Conservation (phyloP, 2,329 filamentous ascomycete species). For the Arthrobotrys sinensis region DNA sequence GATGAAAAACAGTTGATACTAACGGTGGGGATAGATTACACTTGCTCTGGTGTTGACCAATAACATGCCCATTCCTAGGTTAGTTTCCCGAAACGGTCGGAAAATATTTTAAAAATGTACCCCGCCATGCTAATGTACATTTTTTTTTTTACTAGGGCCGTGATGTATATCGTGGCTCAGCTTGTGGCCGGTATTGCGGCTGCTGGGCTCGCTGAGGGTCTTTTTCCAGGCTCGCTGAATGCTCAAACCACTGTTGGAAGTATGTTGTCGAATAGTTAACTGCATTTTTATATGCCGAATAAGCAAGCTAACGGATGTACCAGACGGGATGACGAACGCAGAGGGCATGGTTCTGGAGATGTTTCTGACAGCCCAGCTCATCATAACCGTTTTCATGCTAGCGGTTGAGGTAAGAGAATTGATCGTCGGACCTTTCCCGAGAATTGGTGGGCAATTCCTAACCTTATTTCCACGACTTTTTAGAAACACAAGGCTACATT, state of each 20-base stretch:
- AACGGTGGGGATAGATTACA: constrained; percentile 40
- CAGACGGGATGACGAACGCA: constrained; percentile 42
- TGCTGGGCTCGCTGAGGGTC: constrained; percentile 72
- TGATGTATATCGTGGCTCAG: constrained; percentile 67
- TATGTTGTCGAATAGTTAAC: constrained; percentile 29
- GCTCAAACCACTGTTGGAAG: constrained; percentile 74
- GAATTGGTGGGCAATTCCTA: constrained; percentile 32
- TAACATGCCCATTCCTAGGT: constrained; percentile 52
- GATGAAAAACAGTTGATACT: constrained; percentile 20
- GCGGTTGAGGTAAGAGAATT: constrained; percentile 52
- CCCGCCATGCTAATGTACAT: constrained; percentile 30
- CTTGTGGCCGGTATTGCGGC: constrained; percentile 75
- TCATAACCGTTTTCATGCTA: constrained; percentile 73
- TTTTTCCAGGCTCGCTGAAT: constrained; percentile 74
- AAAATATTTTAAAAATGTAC: constrained; percentile 17
- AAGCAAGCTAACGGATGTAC: constrained; percentile 12
- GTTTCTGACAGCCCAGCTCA: constrained; percentile 76
- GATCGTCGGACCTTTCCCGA: constrained; percentile 22
- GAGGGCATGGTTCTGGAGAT: constrained; percentile 77
- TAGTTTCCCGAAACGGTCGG: constrained; percentile 4
- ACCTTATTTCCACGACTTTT: constrained; percentile 42
- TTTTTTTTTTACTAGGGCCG: constrained; percentile 25
- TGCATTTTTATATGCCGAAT: constrained; percentile 4
- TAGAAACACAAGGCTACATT: constrained; percentile 72
- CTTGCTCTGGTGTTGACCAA: constrained; percentile 43